Evolutionary conservation across 2,329 filamentous ascomycete species (phyloP).

Genomic region (Ascochyta rabiei): DNA sequence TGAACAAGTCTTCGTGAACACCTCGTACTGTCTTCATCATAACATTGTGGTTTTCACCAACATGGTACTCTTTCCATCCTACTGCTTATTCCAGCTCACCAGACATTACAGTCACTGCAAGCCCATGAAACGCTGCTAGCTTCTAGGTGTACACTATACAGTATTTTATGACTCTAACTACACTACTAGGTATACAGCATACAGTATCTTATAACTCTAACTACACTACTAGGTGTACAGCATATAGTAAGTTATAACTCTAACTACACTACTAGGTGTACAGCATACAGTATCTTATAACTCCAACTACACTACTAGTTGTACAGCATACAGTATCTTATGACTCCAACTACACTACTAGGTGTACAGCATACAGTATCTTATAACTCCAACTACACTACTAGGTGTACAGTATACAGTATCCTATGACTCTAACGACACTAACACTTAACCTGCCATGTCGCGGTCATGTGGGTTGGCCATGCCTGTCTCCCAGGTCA

Average conservation of each 20-base stretch:
- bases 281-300: background rate
- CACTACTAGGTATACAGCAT: background rate
- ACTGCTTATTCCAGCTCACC: too few relatives aligned
- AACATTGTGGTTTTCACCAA: too few relatives aligned
- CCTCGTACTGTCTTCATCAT: too few relatives aligned
- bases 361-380: background rate
- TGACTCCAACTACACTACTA: background rate
- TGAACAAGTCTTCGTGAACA: too few relatives aligned
- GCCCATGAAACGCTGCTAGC: background rate
- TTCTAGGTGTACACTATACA: background rate
- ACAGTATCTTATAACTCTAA: background rate
- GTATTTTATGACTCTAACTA: background rate
- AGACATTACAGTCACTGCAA: background rate
- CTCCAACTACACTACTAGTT: background rate
- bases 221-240: background rate
- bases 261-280: background rate
- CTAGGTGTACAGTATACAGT: background rate
- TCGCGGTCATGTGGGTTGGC: background rate
- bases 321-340: background rate
- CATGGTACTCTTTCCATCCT: too few relatives aligned
- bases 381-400: background rate
- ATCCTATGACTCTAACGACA: background rate
- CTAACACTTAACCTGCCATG: background rate
- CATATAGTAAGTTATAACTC: background rate
- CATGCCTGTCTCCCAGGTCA: too few relatives aligned